Conservation (phyloP, 176 grass and related monocot genomes). For the Aegilops umbellulata region DNA sequence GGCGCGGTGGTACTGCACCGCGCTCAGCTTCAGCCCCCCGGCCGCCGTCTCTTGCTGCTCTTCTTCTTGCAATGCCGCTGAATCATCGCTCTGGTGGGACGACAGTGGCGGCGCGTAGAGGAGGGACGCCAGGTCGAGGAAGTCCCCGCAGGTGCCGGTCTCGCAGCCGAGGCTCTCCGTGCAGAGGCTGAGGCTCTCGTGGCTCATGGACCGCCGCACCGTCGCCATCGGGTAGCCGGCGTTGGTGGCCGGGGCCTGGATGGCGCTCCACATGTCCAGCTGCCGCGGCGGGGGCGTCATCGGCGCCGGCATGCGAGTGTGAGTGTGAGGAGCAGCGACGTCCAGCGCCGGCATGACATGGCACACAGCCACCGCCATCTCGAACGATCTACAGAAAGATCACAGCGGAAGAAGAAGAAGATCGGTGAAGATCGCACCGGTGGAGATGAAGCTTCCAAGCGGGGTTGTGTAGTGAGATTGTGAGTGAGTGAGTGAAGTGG, state of each 20-base stretch:
- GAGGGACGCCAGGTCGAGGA: background rate
- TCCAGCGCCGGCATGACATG: conserved; percentile 3
- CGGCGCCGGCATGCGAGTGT: background rate
- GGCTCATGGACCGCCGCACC: conserved; percentile 43
- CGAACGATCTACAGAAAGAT: background rate
- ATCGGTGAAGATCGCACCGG: background rate
- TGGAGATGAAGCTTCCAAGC: too few species aligned
- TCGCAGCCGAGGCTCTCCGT: conserved; percentile 77
- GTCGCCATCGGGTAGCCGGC: conserved; percentile 33
- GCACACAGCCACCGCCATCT: conserved; percentile 35
- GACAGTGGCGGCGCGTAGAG: background rate
- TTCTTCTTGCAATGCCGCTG: background rate
- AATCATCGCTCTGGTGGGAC: background rate
- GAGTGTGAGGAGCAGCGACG: background rate
- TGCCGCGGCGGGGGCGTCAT: background rate
- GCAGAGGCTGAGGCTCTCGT: conserved; percentile 59
- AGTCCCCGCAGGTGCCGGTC: conserved; percentile 41
- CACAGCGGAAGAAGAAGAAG: background rate
- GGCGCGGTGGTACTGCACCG: conserved; percentile 48
- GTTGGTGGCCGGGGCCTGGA: conserved; percentile 30
- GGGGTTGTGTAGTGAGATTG: too few species aligned
- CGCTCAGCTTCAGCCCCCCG: background rate
- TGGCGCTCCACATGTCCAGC: conserved; percentile 44
- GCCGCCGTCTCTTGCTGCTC: background rate
- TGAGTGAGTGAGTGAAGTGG: background rate